phyloP scores from a whole-genome alignment of 495 filamentous ascomycete genomes.

The Trichoderma parareesei region DNA sequence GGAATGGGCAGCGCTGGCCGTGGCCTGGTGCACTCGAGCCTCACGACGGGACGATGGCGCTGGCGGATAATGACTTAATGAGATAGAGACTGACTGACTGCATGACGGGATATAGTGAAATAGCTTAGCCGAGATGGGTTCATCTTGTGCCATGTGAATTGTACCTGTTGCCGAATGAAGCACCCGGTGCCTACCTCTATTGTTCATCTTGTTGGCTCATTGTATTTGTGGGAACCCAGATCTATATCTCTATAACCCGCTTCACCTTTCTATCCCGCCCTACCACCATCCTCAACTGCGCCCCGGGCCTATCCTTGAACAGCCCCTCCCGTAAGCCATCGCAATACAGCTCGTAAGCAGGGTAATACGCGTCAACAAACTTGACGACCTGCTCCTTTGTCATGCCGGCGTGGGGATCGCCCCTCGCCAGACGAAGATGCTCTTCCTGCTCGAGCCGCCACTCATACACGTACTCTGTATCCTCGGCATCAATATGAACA shows the following conservation, averaged over 20 bases:
- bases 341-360: conserved; percentile 65
- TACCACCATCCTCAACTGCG: conserved; percentile 67
- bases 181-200: too few species aligned
- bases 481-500: conserved; percentile 80
- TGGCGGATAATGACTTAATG: not conserved
- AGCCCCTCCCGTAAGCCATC: conserved; percentile 56
- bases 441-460: conserved; percentile 83
- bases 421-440: conserved; percentile 50
- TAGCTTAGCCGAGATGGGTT: not conserved
- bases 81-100: not conserved
- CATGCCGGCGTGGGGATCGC: conserved; percentile 54
- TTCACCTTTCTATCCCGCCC: conserved; percentile 56
- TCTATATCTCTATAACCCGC: conserved; percentile 23
- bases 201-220: too few species aligned
- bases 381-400: conserved; percentile 44
- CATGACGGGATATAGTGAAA: not conserved
- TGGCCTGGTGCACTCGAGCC: not conserved
- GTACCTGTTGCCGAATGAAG: not conserved
- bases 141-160: not conserved
- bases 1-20: not conserved
- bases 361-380: conserved; percentile 52
- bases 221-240: too few species aligned
- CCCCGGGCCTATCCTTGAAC: conserved; percentile 43
- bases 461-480: conserved; percentile 70
- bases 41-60: not conserved